Evolutionary conservation across 148 eudicot species (phyloP).

Genomic region (Fagopyrum homotropicum): DNA sequence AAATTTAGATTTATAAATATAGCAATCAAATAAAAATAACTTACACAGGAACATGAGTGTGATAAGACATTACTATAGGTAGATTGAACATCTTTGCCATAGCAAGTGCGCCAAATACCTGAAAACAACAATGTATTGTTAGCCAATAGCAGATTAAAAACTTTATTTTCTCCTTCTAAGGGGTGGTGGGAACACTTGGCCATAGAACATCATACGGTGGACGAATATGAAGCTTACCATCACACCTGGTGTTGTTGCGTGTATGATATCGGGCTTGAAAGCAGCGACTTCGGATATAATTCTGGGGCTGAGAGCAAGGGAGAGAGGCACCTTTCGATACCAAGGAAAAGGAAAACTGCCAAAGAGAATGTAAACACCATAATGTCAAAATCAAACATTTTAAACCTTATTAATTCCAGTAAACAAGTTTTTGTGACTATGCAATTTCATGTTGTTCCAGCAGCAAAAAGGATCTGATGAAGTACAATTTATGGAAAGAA

Average conservation of each 20-base stretch:
- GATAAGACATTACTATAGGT: slow-evolving; percentile 96
- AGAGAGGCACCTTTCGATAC: slow-evolving; percentile 92
- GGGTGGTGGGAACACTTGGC: neutral
- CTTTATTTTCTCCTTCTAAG: neutral
- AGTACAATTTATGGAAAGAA: neutral
- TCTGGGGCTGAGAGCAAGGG: slow-evolving; percentile 95
- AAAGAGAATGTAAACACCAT: slow-evolving; percentile 13
- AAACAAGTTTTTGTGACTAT: neutral
- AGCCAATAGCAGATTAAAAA: neutral
- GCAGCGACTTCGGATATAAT: slow-evolving; percentile 79
- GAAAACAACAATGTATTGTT: slow-evolving; percentile 4
- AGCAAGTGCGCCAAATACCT: slow-evolving; percentile 93
- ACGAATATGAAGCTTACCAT: slow-evolving; percentile 44
- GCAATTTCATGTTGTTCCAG: slow-evolving; percentile 1
- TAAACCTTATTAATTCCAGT: neutral
- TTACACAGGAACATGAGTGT: slow-evolving; percentile 98
- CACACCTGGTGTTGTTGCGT: slow-evolving; percentile 89
- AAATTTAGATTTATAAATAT: neutral
- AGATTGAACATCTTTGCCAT: slow-evolving; percentile 80
- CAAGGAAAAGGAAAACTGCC: slow-evolving; percentile 86
- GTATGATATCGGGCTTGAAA: slow-evolving; percentile 94
- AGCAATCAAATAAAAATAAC: slow-evolving; percentile 16
- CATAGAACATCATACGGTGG: neutral
- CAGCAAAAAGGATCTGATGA: neutral
- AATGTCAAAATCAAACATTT: neutral